Conservation (phyloP, 208 protist species). For the Balamuthia mandrillaris region DNA sequence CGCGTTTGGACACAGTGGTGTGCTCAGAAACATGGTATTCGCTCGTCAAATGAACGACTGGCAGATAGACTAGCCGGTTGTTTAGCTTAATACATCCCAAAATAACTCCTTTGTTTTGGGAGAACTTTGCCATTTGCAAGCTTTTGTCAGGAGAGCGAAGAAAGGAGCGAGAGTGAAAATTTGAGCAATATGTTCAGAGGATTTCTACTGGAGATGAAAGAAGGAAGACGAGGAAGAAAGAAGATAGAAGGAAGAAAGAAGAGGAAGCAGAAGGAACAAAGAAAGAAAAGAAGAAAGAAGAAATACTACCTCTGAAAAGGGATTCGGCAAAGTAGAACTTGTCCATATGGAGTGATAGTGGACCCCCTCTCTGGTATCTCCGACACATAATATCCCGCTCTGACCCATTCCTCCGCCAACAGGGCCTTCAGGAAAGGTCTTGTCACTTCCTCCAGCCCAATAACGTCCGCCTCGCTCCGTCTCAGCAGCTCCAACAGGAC, state of each 20-base stretch:
- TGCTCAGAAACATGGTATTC: neutral
- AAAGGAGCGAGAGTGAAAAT: neutral
- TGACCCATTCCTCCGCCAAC: neutral
- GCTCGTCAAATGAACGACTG: conserved; percentile 1
- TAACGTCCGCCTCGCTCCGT: neutral
- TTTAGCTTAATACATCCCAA: neutral
- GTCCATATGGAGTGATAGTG: neutral
- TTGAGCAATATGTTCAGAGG: neutral
- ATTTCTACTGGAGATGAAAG: too few species aligned
- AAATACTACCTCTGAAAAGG: neutral
- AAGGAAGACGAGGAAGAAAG: too few species aligned
- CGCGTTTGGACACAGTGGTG: too few species aligned
- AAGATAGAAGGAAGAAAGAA: too few species aligned
- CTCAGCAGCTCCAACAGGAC: neutral
- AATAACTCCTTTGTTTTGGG: neutral
- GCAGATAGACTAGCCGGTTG: neutral
- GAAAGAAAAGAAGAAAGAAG: neutral
- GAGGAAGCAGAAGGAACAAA: too few species aligned
- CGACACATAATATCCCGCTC: neutral
- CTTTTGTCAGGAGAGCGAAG: neutral
- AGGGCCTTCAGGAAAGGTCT: neutral
- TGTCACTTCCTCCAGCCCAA: neutral
- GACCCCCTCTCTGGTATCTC: neutral
- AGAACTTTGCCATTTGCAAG: neutral
- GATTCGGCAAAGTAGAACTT: too few species aligned